These are phyloP conservation scores for Casaregolazyma suthepensis DNA, from an alignment of 1,139 yeast species.

Conservation along the genomic window DNA sequence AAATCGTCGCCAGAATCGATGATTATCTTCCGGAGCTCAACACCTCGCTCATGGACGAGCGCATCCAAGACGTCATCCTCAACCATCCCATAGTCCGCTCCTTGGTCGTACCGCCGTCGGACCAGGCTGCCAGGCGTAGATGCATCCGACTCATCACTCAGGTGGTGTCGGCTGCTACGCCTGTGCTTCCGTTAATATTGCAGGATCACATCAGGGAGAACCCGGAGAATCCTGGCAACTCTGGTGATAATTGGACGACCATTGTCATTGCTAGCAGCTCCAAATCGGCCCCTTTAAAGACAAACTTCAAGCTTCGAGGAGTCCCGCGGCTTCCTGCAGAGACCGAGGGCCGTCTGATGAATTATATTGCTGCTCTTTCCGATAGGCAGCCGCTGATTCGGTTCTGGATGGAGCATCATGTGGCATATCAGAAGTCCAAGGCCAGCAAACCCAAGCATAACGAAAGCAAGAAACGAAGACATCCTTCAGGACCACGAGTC, in stretches of 20 bases:
- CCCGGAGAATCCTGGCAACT: constrained; percentile 1
- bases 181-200: constrained; percentile 26
- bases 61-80: constrained; percentile 29
- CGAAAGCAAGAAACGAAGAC: not conserved
- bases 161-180: constrained; percentile 28
- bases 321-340: constrained; percentile 21
- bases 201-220: constrained; percentile 19
- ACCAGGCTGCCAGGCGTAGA: constrained; percentile 28
- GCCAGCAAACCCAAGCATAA: not conserved
- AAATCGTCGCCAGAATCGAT: constrained; percentile 24
- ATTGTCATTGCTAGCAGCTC: constrained; percentile 6
- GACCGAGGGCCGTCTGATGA: constrained; percentile 21
- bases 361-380: constrained; percentile 22
- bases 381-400: constrained; percentile 22
- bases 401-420: constrained; percentile 26
- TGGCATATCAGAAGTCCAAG: constrained; percentile 8
- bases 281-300: constrained; percentile 2
- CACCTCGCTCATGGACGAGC: constrained; percentile 29
- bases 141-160: constrained; percentile 24
- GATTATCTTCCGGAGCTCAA: constrained; percentile 28
- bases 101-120: constrained; percentile 31
- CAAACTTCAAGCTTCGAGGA: constrained; percentile 7
- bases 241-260: not conserved
- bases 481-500: not conserved
- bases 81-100: constrained; percentile 29